Evolutionary conservation across 345 rosid species (phyloP), one percentile per base, ranked within the genome.

Genomic region (Dipteronia dyeriana): DNA sequence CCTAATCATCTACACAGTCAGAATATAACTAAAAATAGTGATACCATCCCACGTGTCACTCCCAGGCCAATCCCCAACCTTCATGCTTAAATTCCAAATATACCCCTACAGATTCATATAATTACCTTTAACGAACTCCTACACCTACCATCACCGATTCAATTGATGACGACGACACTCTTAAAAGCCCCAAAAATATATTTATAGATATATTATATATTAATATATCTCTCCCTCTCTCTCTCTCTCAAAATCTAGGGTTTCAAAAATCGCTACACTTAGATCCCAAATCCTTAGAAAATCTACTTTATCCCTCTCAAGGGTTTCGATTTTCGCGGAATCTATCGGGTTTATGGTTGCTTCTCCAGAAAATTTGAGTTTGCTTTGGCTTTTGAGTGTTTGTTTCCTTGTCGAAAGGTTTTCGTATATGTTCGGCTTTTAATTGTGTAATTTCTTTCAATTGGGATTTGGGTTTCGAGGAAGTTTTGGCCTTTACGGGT

Each of bases 241-340:
- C 66, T 26, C 20, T 61, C 47, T 68, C 64, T 51, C 6, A 39
- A 62, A 69, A 41, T 69, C 74, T 75, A 67, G 74, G 82, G 76
- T 67, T 80, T 80, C 6, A 63, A 20, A 25, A 14, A 20, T 25
- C 41, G 62, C 29, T 67, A 60, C 25, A 34, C 64, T 49, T 61
- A 45, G 76, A 63, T 59, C 66, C 68, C 64, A 20, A 39, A 11
- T 63, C 25, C 13, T 23, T 4, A 4, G 26, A 20, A 17, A 26
- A 5, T 39, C 7, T 47, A 69, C 19, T 70, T 65, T 14, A 11
- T 39, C 23, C 14, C 13, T 39, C 68, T 68, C 51, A 11, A 63
- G 74, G 77, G 3, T 62, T 75, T 49, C 62, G 26, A 65, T 45
- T 73, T 14, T 43, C 23, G 10, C 34, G 12, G 31, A 59, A 22